Evolutionary conservation across 2,329 filamentous ascomycete genomes (phyloP).

Genomic region (Pseudopyrenochaeta lycopersici): DNA sequence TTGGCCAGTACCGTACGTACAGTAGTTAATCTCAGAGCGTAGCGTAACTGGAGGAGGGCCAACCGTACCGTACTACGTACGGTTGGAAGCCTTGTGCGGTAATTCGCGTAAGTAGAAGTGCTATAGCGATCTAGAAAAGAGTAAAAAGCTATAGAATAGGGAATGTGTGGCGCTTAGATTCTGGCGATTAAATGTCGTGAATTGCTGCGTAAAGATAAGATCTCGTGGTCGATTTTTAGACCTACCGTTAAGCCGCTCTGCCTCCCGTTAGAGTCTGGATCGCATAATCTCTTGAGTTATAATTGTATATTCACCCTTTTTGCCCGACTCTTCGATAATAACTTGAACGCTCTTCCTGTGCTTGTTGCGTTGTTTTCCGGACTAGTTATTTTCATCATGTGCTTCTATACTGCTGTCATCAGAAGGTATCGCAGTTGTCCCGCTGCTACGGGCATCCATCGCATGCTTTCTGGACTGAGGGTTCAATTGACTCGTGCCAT

Average conservation of each 20-base stretch:
- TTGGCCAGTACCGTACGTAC: too few species aligned
- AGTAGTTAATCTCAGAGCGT: too few species aligned
- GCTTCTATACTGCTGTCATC: constrained; percentile 7
- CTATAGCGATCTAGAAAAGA: constrained; percentile 77
- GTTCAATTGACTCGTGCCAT: constrained; percentile 52
- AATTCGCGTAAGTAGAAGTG: constrained; percentile 72
- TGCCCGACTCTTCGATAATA: constrained; percentile 56
- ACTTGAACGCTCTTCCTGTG: constrained; percentile 56
- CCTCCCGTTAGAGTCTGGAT: constrained; percentile 54
- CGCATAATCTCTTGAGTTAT: constrained; percentile 60
- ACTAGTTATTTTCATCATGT: constrained; percentile 14
- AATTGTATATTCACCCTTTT: constrained; percentile 58
- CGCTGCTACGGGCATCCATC: constrained; percentile 41
- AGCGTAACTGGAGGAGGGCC: too few species aligned
- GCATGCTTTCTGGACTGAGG: constrained; percentile 48
- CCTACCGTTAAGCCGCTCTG: constrained; percentile 41
- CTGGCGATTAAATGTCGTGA: constrained; percentile 78
- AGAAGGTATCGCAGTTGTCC: constrained; percentile 26
- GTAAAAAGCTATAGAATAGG: constrained; percentile 81
- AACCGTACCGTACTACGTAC: too few species aligned
- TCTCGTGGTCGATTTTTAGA: constrained; percentile 58
- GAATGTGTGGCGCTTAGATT: constrained; percentile 71
- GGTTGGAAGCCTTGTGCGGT: too few species aligned
- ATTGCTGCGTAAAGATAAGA: constrained; percentile 75
- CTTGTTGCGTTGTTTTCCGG: background rate